These are phyloP conservation scores for Vickermania spadyakhi DNA, from an alignment of 208 protist species.

Conservation along the genomic window DNA sequence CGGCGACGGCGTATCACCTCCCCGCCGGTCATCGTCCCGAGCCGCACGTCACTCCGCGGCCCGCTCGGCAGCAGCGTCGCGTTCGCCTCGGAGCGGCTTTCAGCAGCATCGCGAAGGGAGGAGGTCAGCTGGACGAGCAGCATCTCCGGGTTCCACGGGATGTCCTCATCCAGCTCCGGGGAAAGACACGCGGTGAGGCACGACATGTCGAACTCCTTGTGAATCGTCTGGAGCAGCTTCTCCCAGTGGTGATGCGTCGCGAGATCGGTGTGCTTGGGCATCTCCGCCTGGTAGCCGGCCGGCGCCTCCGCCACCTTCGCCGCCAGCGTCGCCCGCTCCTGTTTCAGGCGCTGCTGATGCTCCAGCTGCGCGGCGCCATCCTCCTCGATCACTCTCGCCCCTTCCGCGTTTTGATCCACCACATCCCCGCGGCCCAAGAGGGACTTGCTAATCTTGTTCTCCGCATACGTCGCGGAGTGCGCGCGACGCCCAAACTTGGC, in stretches of 20 bases:
- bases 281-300: conserved; percentile 44
- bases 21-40: conserved; percentile 39
- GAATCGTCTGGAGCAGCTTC: conserved; percentile 47
- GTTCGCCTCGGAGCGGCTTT: conserved; percentile 21
- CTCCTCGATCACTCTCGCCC: background rate
- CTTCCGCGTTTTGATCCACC: background rate
- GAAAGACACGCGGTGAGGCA: conserved; percentile 69
- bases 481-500: background rate
- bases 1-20: conserved; percentile 32
- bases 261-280: conserved; percentile 70
- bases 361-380: conserved; percentile 20
- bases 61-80: background rate
- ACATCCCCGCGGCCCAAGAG: background rate
- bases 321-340: conserved; percentile 44
- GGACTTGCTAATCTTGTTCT: conserved; percentile 12
- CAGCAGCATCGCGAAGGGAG: conserved; percentile 65
- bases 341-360: conserved; percentile 14
- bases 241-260: conserved; percentile 62
- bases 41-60: background rate
- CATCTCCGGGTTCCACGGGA: conserved; percentile 83
- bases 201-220: conserved; percentile 72
- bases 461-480: background rate
- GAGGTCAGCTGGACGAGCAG: conserved; percentile 85
- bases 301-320: conserved; percentile 53
- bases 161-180: conserved; percentile 79